These are phyloP conservation scores for Diaporthe batatas DNA, from an alignment of 2,329 filamentous ascomycete species.

Conservation along the genomic window DNA sequence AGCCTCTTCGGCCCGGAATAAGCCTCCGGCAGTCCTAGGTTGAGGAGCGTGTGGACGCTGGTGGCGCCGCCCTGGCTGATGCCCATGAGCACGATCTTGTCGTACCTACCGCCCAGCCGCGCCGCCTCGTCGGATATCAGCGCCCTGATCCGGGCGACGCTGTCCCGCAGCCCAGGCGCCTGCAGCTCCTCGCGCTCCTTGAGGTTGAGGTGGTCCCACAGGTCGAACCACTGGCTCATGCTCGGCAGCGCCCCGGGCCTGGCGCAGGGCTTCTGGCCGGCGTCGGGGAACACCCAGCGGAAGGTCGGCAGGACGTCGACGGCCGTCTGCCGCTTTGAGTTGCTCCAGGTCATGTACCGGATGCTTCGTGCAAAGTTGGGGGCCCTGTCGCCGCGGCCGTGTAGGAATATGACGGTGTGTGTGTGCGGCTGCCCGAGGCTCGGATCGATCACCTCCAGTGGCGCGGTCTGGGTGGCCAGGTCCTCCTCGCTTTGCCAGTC, in stretches of 20 bases:
- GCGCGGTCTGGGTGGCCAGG: neutral
- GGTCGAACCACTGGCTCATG: slow-evolving; percentile 64
- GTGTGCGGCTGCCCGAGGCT: slow-evolving; percentile 49
- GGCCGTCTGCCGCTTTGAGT: slow-evolving; percentile 53
- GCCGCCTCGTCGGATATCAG: slow-evolving; percentile 54
- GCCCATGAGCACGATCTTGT: slow-evolving; percentile 58
- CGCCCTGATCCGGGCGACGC: slow-evolving; percentile 50
- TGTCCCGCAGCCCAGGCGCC: slow-evolving; percentile 55
- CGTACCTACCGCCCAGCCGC: slow-evolving; percentile 53
- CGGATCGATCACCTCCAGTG: slow-evolving; percentile 28
- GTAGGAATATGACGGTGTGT: slow-evolving; percentile 61
- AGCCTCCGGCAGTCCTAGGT: slow-evolving; percentile 47
- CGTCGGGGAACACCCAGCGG: slow-evolving; percentile 62
- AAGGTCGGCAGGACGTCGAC: slow-evolving; percentile 58
- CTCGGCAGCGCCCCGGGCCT: slow-evolving; percentile 45
- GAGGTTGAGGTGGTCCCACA: slow-evolving; percentile 58
- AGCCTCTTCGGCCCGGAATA: slow-evolving; percentile 41
- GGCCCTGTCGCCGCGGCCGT: slow-evolving; percentile 59
- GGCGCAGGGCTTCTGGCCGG: slow-evolving; percentile 46
- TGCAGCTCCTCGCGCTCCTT: slow-evolving; percentile 59
- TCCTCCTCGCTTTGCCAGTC: slow-evolving; percentile 31
- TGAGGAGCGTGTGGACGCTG: slow-evolving; percentile 54
- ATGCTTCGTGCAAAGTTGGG: slow-evolving; percentile 51
- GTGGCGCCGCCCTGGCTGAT: slow-evolving; percentile 63
- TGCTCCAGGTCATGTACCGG: slow-evolving; percentile 42